Percentiles rank a stretch among this genome's conserved stretches.
Conservation (phyloP, 2,329 filamentous ascomycete species). For the Diplocarpon mali region DNA sequence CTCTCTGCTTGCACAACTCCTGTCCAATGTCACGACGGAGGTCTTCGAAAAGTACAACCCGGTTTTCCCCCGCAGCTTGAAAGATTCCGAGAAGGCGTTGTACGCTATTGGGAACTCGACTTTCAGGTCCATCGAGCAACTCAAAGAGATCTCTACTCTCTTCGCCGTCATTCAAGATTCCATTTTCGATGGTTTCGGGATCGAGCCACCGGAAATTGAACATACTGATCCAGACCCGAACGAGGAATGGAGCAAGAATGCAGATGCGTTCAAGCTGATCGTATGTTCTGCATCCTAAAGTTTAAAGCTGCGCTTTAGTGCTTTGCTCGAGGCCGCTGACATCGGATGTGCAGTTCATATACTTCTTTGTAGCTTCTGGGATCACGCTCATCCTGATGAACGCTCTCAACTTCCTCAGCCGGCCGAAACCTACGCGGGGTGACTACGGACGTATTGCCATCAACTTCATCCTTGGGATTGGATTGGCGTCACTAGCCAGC, state of each 20-base stretch:
- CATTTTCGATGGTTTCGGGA: constrained; percentile 15
- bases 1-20: neutral
- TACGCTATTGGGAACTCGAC: constrained; percentile 9
- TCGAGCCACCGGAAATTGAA: constrained; percentile 1
- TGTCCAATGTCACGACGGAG: constrained; percentile 6
- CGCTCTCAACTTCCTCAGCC: constrained; percentile 11
- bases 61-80: constrained; percentile 1
- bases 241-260: constrained; percentile 13
- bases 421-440: neutral
- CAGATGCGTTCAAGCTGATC: constrained; percentile 11
- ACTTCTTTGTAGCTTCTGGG: constrained; percentile 19
- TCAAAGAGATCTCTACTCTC: constrained; percentile 2
- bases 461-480: constrained; percentile 3
- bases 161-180: constrained; percentile 15
- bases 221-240: constrained; percentile 5
- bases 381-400: constrained; percentile 18
- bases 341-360: constrained; percentile 10
- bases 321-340: neutral
- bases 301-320: neutral
- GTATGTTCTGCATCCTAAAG: constrained; percentile 4
- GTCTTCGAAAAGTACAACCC: constrained; percentile 10
- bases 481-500: neutral
- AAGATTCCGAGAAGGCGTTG: constrained; percentile 1
- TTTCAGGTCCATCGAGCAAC: constrained; percentile 7
- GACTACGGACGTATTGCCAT: constrained; percentile 2